These are phyloP conservation scores for Venturia carpophila DNA, from an alignment of 2,329 filamentous ascomycete species.

Conservation along the genomic window DNA sequence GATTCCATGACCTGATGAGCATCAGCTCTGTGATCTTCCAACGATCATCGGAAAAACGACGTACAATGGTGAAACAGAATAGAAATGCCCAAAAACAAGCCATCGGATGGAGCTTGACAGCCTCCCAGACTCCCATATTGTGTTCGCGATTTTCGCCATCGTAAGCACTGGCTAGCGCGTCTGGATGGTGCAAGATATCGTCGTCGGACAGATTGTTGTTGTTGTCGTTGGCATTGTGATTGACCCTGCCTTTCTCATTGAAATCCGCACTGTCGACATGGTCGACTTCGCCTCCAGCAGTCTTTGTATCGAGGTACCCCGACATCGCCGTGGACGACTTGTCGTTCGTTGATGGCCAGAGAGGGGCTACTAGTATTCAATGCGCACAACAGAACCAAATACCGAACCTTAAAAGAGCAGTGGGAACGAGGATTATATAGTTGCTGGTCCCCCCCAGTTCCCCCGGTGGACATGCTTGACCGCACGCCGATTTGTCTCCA, in stretches of 20 bases:
- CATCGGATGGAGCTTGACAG: slow-evolving; percentile 76
- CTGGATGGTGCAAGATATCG: slow-evolving; percentile 21
- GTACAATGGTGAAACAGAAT: slow-evolving; percentile 53
- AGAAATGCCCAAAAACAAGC: slow-evolving; percentile 75
- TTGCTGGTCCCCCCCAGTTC: not conserved
- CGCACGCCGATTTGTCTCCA: not conserved
- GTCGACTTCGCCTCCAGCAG: not conserved
- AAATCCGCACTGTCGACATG: not conserved
- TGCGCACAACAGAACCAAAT: not conserved
- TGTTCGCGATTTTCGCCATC: slow-evolving; percentile 49
- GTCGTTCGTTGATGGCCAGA: not conserved
- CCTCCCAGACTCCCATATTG: slow-evolving; percentile 56
- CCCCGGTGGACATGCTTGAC: not conserved
- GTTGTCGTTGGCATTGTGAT: not conserved
- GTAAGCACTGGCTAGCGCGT: slow-evolving; percentile 47
- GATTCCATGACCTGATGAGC: slow-evolving; percentile 52
- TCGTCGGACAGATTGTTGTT: not conserved
- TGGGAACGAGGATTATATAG: slow-evolving; percentile 6
- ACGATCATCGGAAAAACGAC: slow-evolving; percentile 23
- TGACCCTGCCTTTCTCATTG: not conserved
- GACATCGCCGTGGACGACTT: not conserved
- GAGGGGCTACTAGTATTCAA: not conserved
- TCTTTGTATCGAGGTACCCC: not conserved
- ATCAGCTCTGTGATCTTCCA: slow-evolving; percentile 22
- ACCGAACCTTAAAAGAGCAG: not conserved